Conservation (phyloP, 1,284 basidiomycete species). For the Phellopilus nigrolimitatus region DNA sequence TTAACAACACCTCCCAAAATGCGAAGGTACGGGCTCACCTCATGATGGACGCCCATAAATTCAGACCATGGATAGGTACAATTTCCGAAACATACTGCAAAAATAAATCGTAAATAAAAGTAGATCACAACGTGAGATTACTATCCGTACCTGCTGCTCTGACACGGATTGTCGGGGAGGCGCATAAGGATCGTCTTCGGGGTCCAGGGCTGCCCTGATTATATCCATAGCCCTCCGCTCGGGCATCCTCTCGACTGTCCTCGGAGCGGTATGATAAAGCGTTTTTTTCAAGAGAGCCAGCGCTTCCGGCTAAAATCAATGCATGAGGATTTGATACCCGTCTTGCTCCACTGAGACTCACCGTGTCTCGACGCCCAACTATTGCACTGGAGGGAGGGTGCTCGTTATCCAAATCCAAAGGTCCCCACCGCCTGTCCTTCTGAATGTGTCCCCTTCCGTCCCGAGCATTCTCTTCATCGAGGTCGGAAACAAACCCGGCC, state of each 20-base stretch:
- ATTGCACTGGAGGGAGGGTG: constrained; percentile 59
- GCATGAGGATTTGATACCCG: constrained; percentile 9
- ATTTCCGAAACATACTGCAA: constrained; percentile 13
- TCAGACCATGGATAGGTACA: constrained; percentile 17
- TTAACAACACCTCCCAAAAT: neutral
- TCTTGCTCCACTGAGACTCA: constrained; percentile 30
- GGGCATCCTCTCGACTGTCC: constrained; percentile 50
- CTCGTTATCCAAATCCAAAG: constrained; percentile 54
- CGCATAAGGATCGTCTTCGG: constrained; percentile 43
- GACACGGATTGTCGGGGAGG: constrained; percentile 52
- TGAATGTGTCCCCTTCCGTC: constrained; percentile 28
- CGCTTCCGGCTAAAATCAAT: constrained; percentile 41
- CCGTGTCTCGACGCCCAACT: constrained; percentile 57
- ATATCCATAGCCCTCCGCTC: constrained; percentile 41
- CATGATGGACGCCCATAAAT: constrained; percentile 20
- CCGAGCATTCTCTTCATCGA: constrained; percentile 7
- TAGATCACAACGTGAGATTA: constrained; percentile 30
- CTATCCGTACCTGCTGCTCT: constrained; percentile 45
- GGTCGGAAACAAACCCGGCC: constrained; percentile 18
- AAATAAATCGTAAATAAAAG: neutral
- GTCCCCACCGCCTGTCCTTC: constrained; percentile 45
- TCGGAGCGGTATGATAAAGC: constrained; percentile 52
- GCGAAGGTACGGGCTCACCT: constrained; percentile 8
- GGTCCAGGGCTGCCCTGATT: constrained; percentile 46
- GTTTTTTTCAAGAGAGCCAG: constrained; percentile 52